Base-by-base conservation (phyloP, 2,329 filamentous ascomycete genomes). In the Byssothecium circinans region DNA sequence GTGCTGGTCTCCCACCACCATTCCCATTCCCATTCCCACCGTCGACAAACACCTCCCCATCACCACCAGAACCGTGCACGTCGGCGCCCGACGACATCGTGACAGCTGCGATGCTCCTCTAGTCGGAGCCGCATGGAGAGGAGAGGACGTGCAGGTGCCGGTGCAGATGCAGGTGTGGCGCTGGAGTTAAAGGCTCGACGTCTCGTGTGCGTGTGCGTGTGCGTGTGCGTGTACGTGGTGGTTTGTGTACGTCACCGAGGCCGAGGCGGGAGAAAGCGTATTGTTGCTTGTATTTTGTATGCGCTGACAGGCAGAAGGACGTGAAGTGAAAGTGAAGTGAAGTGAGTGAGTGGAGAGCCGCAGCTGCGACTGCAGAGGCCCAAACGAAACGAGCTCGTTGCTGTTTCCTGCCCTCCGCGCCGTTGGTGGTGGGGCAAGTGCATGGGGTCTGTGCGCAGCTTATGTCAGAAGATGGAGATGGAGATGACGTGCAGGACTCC, bases 101-200 rank as follows among this genome's bases (percentile, higher is more conserved):
- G 23, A 25, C 23, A 10, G 57, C 50, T 49, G 62, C 58, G 60
- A 53, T 58, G 62, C 65, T 64, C 61, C 53, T 57, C 39, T 47
- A 45, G 54, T 56, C 55, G 63, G 60, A 67, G 64, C 67, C 60
- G 62, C 69, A 71, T 72, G 64, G 65, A 60, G 62, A 12, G 29
- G 56, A 41, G 38, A 19, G 17, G 18, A 32, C 27, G 38, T 30
- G 23, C 20, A 18, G 19, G 35, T n/a, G n/a, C n/a, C n/a, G n/a
- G n/a, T n/a, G n/a, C n/a, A n/a, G n/a, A n/a, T n/a, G n/a, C n/a
- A n/a, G n/a, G 23, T 25, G 23, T 25, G 23, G 33, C 33, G 33
- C 33, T 36, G n/a, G 20, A 8, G 23, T n/a, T 30, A 30, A 30
- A 30, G 38, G 38, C 23, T 41, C 38, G 25, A 18, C 7, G 37